phyloP scores from a whole-genome alignment of 345 rosid genomes.

The Citrus unshiu region DNA sequence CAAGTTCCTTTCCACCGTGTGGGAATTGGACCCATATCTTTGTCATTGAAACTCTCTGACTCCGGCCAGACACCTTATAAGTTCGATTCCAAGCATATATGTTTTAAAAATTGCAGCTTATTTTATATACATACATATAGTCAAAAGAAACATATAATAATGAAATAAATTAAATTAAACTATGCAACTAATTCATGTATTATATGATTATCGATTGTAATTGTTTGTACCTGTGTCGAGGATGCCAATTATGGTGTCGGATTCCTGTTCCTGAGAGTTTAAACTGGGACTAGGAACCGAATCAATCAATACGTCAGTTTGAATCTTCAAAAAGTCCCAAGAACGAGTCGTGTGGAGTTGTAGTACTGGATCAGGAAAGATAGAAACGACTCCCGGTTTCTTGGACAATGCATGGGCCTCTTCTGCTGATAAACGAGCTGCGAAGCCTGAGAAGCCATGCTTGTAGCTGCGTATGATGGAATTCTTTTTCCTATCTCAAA shows the following conservation, averaged over 20 bases:
- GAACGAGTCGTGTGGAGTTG: slow-evolving; percentile 90
- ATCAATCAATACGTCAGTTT: slow-evolving; percentile 45
- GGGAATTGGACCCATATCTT: slow-evolving; percentile 57
- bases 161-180: too few relatives aligned
- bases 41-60: slow-evolving; percentile 70
- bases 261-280: slow-evolving; percentile 25
- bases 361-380: slow-evolving; percentile 57
- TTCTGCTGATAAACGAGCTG: slow-evolving; percentile 63
- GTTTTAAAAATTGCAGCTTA: neutral
- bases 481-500: slow-evolving; percentile 38
- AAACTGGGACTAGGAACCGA: slow-evolving; percentile 31
- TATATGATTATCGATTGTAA: too few relatives aligned
- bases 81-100: neutral
- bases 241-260: slow-evolving; percentile 61
- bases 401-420: slow-evolving; percentile 56
- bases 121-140: neutral
- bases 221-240: slow-evolving; percentile 55
- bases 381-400: slow-evolving; percentile 63
- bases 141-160: too few relatives aligned
- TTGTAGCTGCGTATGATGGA: slow-evolving; percentile 46
- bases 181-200: too few relatives aligned
- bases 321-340: slow-evolving; percentile 84
- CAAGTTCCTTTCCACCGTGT: slow-evolving; percentile 76
- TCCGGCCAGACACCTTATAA: slow-evolving; percentile 81
- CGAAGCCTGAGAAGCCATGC: slow-evolving; percentile 75